Conservation (phyloP, 768 basidiomycete genomes). For the Mycena galopus region DNA sequence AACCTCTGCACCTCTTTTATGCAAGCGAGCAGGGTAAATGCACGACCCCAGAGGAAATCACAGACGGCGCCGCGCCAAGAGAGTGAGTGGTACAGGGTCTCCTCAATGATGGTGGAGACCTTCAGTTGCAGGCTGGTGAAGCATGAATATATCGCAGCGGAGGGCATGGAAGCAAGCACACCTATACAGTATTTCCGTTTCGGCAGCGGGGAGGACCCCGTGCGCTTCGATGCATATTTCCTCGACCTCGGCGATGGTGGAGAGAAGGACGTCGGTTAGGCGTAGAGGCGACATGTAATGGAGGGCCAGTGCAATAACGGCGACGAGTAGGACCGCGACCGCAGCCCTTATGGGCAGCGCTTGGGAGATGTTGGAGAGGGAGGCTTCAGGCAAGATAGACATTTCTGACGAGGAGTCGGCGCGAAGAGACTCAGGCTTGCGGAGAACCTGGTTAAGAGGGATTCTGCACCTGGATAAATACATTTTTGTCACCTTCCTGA, state of each 20-base stretch:
- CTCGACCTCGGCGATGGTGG: neutral
- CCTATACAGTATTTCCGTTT: neutral
- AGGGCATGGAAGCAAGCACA: neutral
- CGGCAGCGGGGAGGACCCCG: neutral
- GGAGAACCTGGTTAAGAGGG: slow-evolving; percentile 56
- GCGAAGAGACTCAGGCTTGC: slow-evolving; percentile 32
- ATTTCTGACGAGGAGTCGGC: neutral
- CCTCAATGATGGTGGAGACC: neutral
- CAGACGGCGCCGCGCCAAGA: neutral
- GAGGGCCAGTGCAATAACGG: neutral
- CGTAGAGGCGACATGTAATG: neutral
- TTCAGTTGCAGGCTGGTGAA: neutral
- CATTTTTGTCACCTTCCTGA: slow-evolving; percentile 37
- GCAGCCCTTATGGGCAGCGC: neutral
- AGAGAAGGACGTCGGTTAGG: neutral
- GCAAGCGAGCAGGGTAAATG: neutral
- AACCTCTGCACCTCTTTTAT: neutral
- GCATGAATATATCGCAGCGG: neutral
- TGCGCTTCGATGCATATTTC: neutral
- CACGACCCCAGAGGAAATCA: neutral
- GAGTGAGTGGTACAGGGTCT: neutral
- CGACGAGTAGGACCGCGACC: neutral
- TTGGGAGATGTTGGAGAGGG: neutral
- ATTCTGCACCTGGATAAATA: slow-evolving; percentile 46
- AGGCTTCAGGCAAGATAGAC: neutral